These are phyloP conservation scores for Epichloe festucae DNA, from an alignment of 2,329 filamentous ascomycete genomes.

Conservation along the genomic window DNA sequence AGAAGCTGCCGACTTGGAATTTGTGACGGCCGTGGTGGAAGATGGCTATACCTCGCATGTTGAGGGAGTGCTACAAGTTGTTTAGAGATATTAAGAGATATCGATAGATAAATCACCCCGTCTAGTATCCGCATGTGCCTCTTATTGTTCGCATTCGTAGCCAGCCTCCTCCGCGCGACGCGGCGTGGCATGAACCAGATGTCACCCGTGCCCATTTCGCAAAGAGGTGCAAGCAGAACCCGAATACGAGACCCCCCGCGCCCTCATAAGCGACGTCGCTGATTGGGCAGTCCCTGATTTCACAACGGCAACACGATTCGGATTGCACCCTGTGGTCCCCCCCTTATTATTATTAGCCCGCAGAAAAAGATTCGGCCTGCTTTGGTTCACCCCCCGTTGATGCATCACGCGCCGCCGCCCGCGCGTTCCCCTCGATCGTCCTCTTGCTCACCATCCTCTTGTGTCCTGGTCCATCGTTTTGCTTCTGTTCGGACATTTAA, in stretches of 20 bases:
- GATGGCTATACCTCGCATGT: no score
- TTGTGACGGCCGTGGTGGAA: slow-evolving; percentile 7
- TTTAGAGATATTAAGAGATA: no score
- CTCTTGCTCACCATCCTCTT: neutral
- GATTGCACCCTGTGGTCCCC: neutral
- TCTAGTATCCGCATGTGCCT: neutral
- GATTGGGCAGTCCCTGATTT: slow-evolving; percentile 4
- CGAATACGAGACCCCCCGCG: slow-evolving; percentile 5
- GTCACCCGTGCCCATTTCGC: no score
- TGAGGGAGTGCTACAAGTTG: no score
- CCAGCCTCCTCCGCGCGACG: no score
- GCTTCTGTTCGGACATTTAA: neutral
- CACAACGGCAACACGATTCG: neutral
- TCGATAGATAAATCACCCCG: no score
- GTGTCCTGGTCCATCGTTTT: neutral
- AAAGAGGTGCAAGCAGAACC: neutral
- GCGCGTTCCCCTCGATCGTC: neutral
- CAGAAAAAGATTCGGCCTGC: neutral
- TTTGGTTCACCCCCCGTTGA: neutral
- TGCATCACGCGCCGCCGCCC: neutral
- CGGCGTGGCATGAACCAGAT: no score
- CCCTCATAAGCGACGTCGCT: neutral
- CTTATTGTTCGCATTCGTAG: neutral
- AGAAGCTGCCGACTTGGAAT: slow-evolving; percentile 9
- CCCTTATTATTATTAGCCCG: neutral